Evolutionary conservation across 1,139 yeast species (phyloP).

Genomic region (Saccharomycopsis crataegensis): DNA sequence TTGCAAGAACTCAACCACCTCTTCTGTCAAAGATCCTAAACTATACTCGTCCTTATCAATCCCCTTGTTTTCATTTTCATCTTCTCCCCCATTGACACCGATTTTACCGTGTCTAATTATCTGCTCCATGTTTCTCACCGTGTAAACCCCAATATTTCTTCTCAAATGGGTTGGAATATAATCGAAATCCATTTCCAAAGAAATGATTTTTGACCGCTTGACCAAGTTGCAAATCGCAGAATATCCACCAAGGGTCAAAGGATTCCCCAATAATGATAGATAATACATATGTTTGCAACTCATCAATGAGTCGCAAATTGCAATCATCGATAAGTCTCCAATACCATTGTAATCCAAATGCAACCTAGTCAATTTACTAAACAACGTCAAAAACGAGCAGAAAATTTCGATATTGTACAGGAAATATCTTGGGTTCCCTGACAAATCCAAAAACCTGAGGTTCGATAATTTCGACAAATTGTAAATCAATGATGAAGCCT

Average conservation of each 20-base stretch:
- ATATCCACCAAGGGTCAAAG: constrained; percentile 44
- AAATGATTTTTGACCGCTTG: constrained; percentile 46
- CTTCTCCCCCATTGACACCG: background rate
- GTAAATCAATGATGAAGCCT: constrained; percentile 23
- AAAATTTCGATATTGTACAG: constrained; percentile 28
- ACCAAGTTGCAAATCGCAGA: constrained; percentile 53
- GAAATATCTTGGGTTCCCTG: constrained; percentile 58
- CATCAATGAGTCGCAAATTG: constrained; percentile 57
- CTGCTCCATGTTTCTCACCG: constrained; percentile 66
- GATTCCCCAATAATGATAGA: constrained; percentile 55
- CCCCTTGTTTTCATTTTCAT: background rate
- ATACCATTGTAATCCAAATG: constrained; percentile 58
- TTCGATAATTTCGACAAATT: constrained; percentile 40
- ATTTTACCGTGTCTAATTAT: constrained; percentile 3
- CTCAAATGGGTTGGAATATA: constrained; percentile 43
- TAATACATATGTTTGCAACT: constrained; percentile 50
- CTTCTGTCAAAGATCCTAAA: constrained; percentile 30
- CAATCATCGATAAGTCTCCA: constrained; percentile 38
- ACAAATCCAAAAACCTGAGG: constrained; percentile 57
- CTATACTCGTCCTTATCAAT: constrained; percentile 3
- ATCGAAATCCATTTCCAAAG: constrained; percentile 56
- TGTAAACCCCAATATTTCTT: constrained; percentile 55
- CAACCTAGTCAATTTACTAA: constrained; percentile 46
- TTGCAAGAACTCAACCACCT: constrained; percentile 27
- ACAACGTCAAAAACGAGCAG: constrained; percentile 53